A percentile compares a stretch with the other conserved stretches of the same genome.
These are phyloP conservation scores for Cladosporium sp. DNA, from an alignment of 2,329 filamentous ascomycete genomes.

Conservation along the genomic window DNA sequence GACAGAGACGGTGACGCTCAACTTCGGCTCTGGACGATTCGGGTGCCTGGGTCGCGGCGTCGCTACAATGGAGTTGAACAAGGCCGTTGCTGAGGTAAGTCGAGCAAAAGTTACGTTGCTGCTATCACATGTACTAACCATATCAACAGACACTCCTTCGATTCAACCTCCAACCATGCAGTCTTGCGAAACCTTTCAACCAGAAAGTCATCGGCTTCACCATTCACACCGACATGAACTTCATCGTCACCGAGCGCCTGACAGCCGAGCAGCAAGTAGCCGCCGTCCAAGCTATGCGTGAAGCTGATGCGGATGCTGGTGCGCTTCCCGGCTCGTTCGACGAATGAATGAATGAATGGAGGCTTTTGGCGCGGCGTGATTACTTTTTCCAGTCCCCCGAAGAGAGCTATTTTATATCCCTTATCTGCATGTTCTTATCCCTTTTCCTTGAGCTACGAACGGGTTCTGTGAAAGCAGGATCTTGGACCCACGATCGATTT, in stretches of 20 bases:
- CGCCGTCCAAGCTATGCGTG: not conserved
- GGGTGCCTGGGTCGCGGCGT: slow-evolving; percentile 41
- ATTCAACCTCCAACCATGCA: slow-evolving; percentile 41
- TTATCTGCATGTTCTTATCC: not conserved
- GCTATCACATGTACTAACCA: not conserved
- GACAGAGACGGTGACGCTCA: slow-evolving; percentile 39
- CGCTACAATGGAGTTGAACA: slow-evolving; percentile 42
- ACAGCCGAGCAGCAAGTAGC: slow-evolving; percentile 11
- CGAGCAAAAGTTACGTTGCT: not conserved
- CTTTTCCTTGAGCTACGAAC: not conserved
- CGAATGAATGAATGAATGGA: not conserved
- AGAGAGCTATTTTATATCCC: not conserved
- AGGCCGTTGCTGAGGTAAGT: slow-evolving; percentile 40
- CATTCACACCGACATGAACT: slow-evolving; percentile 41
- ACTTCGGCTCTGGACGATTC: slow-evolving; percentile 40
- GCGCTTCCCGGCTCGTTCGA: slow-evolving; percentile 29
- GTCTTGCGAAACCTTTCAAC: slow-evolving; percentile 39
- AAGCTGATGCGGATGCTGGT: slow-evolving; percentile 22
- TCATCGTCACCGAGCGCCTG: slow-evolving; percentile 36
- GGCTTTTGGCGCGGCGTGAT: not conserved
- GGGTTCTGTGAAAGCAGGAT: not conserved
- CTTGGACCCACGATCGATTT: not conserved
- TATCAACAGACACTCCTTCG: slow-evolving; percentile 36
- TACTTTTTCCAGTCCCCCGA: not conserved
- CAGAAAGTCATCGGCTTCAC: slow-evolving; percentile 41